Conservation (phyloP, 2,329 filamentous ascomycete genomes). For the Pseudogymnoascus pannorum region DNA sequence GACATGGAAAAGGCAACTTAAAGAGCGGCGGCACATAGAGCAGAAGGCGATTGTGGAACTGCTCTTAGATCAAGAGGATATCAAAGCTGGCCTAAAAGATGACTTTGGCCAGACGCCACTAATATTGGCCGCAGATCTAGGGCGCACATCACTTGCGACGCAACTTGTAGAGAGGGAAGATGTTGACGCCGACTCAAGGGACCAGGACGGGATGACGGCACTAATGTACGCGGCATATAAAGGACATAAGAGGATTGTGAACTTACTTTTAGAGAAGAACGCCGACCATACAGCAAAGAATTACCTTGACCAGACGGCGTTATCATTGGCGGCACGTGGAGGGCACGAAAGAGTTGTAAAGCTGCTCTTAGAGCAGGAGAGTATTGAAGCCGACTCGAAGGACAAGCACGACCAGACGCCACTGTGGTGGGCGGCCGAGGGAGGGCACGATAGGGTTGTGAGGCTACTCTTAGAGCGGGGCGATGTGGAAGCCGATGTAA, state of each 20-base stretch:
- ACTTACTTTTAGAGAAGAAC: neutral
- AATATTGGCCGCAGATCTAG: neutral
- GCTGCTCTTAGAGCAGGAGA: neutral
- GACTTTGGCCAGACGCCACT: neutral
- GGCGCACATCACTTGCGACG: neutral
- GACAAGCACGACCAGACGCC: neutral
- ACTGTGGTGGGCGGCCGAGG: neutral
- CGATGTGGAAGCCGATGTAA: neutral
- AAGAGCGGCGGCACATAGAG: no score
- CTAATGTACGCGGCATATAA: neutral
- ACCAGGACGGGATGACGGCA: neutral
- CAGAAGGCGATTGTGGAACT: neutral
- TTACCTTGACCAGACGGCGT: constrained; percentile 3
- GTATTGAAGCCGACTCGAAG: neutral
- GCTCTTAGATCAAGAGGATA: neutral
- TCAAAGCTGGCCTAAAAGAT: neutral
- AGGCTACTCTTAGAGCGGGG: neutral
- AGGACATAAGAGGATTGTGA: neutral
- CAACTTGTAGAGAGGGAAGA: neutral
- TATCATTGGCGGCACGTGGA: constrained; percentile 16
- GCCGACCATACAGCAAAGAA: neutral
- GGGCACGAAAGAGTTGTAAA: constrained; percentile 20
- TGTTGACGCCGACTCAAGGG: neutral
- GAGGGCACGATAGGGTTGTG: neutral
- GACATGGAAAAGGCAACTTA: no score